Evolutionary conservation across 2,329 filamentous ascomycete species (phyloP), one percentile per base, ranked within the genome.

Genomic region (Trichoderma sp.): DNA sequence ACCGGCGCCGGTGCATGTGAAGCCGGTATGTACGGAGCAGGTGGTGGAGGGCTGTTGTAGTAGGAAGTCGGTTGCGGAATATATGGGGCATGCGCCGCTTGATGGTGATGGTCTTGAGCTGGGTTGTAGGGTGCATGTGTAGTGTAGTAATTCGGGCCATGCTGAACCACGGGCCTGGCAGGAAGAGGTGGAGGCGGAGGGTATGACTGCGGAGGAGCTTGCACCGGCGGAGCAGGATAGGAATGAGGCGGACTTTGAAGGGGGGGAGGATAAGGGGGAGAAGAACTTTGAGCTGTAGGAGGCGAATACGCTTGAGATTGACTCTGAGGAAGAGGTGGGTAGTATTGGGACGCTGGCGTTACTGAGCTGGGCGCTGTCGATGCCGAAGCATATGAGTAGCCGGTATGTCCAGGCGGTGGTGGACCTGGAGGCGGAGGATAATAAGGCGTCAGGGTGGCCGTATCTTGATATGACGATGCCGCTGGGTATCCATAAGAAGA

Each of bases 341-440:
- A 39, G 34, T 14, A 39, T 14, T 39, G 34, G 14, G 30, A 39
- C 2, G 17, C 26, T 12, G 43, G 6, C 17, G 26, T 15, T 21
- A 47, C n/a, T 0, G 45, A n/a, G 17, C 30, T 28, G 9, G 57
- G 45, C 5, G 30, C n/a, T 19, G 59, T 15, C 2, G 59, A 24
- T 7, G 48, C 2, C 14, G 50, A 39, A 24, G n/a, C 9, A 34
- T 54, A 24, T 14, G 50, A 10, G 26, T 58, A 56, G 45, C 17
- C 26, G 1, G 21, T 14, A 19, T 58, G 45, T 21, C 26, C 9
- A 41, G 56, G 7, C 7, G 63, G 57, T 7, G 64, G 50, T n/a
- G 63, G 43, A 24, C 50, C 57, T 34, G 64, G 64, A 56, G 57
- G 64, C 2, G 64, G 64, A 14, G 56, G 56, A 39, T 34, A 60